Evolutionary conservation across 257 asterid genomes (phyloP), one percentile per base, ranked within the genome.

Genomic region (Nicotiana tabacum): DNA sequence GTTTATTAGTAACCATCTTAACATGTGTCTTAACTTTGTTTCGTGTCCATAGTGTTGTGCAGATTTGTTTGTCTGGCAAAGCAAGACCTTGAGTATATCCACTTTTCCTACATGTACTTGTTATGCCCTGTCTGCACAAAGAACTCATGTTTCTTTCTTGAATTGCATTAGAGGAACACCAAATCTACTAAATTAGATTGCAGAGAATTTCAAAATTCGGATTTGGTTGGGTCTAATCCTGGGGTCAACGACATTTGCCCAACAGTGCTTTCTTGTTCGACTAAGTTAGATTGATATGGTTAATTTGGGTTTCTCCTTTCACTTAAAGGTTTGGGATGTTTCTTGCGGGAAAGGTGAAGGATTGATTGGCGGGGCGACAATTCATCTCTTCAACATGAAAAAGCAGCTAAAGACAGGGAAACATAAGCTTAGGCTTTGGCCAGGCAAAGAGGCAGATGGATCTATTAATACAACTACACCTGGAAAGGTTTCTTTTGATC

Each of bases 381-480:
- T 93, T 88, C 94, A 88, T 86, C 95, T 95, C 16, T 93, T 95
- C 82, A 95, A 92, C 91, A 91, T 88, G 94, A 93, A 95, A 83
- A 95, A 92, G 55, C 98, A 94, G 87, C 94, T 94, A 80, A 94
- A 94, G 92, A 92, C 97, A 33, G 98, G 99, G 77, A 96, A 96
- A 88, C 97, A 94, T 86, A 96, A 94, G 87, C 97, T 96, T 58
- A 93, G 98, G 88, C 94, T 96, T 84, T 96, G 99, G 98, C 78
- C 88, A 4, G 95, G 93, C 33, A 90, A 89, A 84, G 98, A 92
- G 87, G 98, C 99, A 4, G 98, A 96, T 91, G 99, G 99, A 77
- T 96, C 97, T 60, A 89, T 94, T 55, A 89, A 88, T 74, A 93
- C 98, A 64, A 87, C 82, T 48, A 94, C 99, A 72, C 99, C 98